Evolutionary conservation across 306 rosid species (phyloP).

Genomic region (Malus asiatica): DNA sequence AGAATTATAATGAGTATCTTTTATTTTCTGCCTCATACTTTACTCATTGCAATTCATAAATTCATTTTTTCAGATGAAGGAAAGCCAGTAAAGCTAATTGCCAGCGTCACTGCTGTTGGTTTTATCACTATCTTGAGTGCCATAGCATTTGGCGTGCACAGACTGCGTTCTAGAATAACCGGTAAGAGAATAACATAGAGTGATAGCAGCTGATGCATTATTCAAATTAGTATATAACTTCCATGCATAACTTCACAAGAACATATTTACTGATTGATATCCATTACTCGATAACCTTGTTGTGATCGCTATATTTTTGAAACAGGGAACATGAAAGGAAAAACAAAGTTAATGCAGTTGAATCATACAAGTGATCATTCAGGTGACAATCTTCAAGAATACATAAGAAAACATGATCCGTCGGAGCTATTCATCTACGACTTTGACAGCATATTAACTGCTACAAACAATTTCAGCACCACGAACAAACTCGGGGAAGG

Average conservation of each 20-base stretch:
- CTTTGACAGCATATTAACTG: constrained; percentile 4
- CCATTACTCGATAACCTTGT: neutral
- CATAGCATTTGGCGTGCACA: neutral
- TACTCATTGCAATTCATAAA: neutral
- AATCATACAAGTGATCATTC: neutral
- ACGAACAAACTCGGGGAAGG: constrained; percentile 28
- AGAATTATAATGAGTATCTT: neutral
- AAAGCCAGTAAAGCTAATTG: constrained; percentile 5
- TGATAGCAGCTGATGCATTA: no score
- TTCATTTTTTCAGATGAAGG: neutral
- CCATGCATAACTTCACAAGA: neutral
- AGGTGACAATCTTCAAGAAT: neutral
- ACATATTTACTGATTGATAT: neutral
- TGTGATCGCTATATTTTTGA: neutral
- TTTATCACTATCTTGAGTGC: neutral
- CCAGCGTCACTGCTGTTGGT: neutral
- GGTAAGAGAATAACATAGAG: constrained; percentile 1
- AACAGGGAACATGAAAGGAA: neutral
- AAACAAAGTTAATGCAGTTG: neutral
- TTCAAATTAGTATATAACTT: neutral
- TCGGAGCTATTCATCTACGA: neutral
- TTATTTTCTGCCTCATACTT: neutral
- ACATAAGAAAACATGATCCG: neutral
- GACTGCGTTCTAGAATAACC: neutral
- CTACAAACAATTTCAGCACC: constrained; percentile 13